phyloP scores from a whole-genome alignment of 768 basidiomycete species.

The Trametes elegans region DNA sequence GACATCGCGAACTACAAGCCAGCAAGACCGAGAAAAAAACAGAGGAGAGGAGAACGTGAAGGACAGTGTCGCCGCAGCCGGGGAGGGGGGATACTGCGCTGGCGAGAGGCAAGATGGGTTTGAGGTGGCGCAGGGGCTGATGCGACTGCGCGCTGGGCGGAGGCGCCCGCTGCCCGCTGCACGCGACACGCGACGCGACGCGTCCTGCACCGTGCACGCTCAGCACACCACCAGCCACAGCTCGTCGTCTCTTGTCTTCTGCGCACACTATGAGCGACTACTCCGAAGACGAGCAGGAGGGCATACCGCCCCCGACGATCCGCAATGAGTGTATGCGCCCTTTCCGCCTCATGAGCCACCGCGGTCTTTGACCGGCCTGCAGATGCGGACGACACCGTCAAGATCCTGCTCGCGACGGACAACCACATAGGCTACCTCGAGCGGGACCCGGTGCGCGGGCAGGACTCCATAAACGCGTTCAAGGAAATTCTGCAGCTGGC shows the following conservation, averaged over 20 bases:
- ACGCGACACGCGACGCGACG: conserved; percentile 23
- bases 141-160: not conserved
- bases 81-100: conserved; percentile 4
- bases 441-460: conserved; percentile 89
- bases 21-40: not conserved
- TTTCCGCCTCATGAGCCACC: not conserved
- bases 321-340: conserved; percentile 33
- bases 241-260: not conserved
- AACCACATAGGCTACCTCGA: conserved; percentile 96
- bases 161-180: not conserved
- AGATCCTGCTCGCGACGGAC: conserved; percentile 90
- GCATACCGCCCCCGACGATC: conserved; percentile 33
- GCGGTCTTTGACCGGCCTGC: not conserved
- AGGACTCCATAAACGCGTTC: conserved; percentile 95
- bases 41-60: not conserved
- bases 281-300: conserved; percentile 22
- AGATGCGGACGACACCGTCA: conserved; percentile 69
- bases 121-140: conserved; percentile 13
- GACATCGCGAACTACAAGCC: conserved; percentile 4
- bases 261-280: conserved; percentile 5
- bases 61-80: not conserved
- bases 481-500: conserved; percentile 90
- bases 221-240: not conserved
- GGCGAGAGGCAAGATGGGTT: conserved; percentile 12
- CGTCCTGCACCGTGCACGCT: conserved; percentile 6